Conservation (phyloP, 1,284 basidiomycete genomes). For the Pholiota adiposa region DNA sequence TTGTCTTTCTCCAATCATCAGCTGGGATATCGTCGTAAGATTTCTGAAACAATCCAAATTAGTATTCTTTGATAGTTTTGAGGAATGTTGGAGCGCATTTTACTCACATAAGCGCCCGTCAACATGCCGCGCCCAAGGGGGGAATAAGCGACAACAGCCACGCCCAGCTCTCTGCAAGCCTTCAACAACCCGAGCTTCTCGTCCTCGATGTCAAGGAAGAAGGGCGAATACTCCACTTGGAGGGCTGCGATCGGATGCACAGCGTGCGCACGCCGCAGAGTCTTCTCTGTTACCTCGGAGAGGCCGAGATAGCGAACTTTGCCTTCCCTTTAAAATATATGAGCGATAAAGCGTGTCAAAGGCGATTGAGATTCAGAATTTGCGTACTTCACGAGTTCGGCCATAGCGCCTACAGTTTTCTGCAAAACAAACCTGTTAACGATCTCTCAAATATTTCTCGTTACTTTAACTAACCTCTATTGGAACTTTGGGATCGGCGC, state of each 20-base stretch:
- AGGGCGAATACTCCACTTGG: constrained; percentile 70
- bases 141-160: constrained; percentile 62
- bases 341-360: not conserved
- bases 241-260: constrained; percentile 65
- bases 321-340: constrained; percentile 43
- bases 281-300: constrained; percentile 61
- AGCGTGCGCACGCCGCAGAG: constrained; percentile 65
- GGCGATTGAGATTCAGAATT: not conserved
- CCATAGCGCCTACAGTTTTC: constrained; percentile 53
- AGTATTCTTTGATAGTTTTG: not conserved
- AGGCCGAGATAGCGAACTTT: constrained; percentile 66
- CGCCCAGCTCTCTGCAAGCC: constrained; percentile 55
- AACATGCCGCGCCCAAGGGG: constrained; percentile 67
- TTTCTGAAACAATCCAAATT: constrained; percentile 32
- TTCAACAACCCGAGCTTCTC: constrained; percentile 50
- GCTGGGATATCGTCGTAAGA: constrained; percentile 48
- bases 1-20: constrained; percentile 41
- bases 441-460: not conserved
- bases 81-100: not conserved
- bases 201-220: constrained; percentile 56
- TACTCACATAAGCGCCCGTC: constrained; percentile 51
- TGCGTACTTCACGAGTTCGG: constrained; percentile 55
- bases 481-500: constrained; percentile 46
- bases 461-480: constrained; percentile 42
- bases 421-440: constrained; percentile 11